Evolutionary conservation across 2,329 filamentous ascomycete species (phyloP), one percentile per base, ranked within the genome.

Genomic region (Sarocladium brachiariae): DNA sequence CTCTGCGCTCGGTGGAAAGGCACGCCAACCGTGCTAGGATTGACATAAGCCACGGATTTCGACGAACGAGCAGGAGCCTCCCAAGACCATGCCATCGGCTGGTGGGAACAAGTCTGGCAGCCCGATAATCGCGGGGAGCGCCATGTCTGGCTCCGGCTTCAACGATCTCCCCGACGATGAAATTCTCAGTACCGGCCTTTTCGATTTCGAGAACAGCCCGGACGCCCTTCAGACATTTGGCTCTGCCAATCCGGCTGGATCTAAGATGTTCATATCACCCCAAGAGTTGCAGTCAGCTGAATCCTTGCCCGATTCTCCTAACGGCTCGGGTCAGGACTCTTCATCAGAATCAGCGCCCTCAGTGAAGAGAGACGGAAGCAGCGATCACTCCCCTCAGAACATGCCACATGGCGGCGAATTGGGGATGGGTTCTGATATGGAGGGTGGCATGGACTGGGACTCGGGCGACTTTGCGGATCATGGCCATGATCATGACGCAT

Each of bases 311-410:
- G 43, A 39, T 13, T 52, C 52, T 5, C 46, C 52, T 37, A 47
- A 51, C 33, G 52, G 47, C 13, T 50, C 50, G 23, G 51, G 46
- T 25, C 52, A 52, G 30, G 52, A 54, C 27, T 51, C 51, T 16
- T 54, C 52, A 3, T 51, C 51, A 18, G 52, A 54, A 37, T 54
- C 52, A 18, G 50, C 52, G 3, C 39, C 31, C 9, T 54, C 52
- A 10, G 47, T 41, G 19, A 47, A 52, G 34, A 49, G 37, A 34
- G 35, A 41, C 19, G 25, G 34, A n/a, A 47, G 34, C 8, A 35
- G 21, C 33, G 33, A 13, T 21, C 43, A 47, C 27, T 47, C 43
- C 4, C 43, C 43, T 10, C 25, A 33, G 7, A 47, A 47, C 16
- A 31, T 33, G 27, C 13, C 16, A 24, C 31, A 47, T 33, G 25